Percentiles rank a stretch among this genome's conserved stretches.
Conservation (phyloP, 805 yeast genomes). For the Lipomyces spencermartinsiae region DNA sequence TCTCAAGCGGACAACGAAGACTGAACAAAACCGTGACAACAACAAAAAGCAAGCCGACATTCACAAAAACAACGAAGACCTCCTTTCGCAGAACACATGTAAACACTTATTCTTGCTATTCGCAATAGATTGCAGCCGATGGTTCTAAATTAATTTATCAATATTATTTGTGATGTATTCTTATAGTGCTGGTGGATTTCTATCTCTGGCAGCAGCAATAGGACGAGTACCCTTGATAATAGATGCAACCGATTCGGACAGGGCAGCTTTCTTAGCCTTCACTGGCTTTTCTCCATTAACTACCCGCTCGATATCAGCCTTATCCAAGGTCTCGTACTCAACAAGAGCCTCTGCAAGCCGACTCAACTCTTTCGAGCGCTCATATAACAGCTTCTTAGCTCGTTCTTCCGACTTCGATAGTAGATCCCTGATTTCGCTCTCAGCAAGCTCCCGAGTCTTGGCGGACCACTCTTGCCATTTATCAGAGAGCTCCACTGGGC, state of each 20-base stretch:
- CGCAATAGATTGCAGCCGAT: background rate
- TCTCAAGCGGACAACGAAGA: background rate
- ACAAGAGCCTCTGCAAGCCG: constrained; percentile 90
- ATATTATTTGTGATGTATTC: background rate
- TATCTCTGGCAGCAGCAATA: constrained; percentile 1
- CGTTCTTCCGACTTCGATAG: constrained; percentile 79
- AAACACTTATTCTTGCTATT: background rate
- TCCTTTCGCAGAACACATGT: background rate
- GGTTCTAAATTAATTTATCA: background rate
- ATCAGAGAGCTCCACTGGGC: constrained; percentile 88
- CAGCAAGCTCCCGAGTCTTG: constrained; percentile 85
- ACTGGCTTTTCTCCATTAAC: constrained; percentile 71
- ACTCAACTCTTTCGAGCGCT: constrained; percentile 71
- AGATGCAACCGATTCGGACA: constrained; percentile 1
- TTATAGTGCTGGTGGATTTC: background rate
- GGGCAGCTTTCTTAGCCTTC: constrained; percentile 13
- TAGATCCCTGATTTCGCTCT: constrained; percentile 82
- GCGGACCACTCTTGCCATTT: constrained; percentile 97
- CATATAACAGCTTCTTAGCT: constrained; percentile 69
- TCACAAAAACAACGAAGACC: background rate
- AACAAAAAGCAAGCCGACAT: background rate
- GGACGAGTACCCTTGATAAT: constrained; percentile 4
- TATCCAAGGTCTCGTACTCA: constrained; percentile 93
- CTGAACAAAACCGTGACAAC: background rate
- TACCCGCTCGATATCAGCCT: constrained; percentile 86